phyloP scores from a whole-genome alignment of 345 rosid species.

The Pelargonium nanum region DNA sequence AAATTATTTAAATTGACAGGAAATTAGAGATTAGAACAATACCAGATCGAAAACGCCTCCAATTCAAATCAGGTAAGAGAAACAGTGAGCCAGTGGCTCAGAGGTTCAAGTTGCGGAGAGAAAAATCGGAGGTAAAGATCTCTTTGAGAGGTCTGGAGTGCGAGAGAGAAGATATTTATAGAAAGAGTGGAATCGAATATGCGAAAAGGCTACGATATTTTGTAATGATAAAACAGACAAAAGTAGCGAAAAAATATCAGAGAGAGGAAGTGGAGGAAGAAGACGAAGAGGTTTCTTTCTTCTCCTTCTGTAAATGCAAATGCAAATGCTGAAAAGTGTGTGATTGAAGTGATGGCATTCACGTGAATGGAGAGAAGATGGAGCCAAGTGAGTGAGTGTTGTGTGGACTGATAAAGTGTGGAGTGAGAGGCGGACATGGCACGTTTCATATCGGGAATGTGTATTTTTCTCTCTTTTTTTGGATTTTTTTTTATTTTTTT shows the following conservation, averaged over 20 bases:
- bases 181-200: not conserved
- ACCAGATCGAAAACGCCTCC: not conserved
- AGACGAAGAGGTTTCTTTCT: not conserved
- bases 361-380: not conserved
- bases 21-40: not conserved
- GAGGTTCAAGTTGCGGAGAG: not conserved
- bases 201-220: not conserved
- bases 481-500: not conserved
- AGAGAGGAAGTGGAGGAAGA: constrained; percentile 2
- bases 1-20: no score
- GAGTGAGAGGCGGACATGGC: constrained; percentile 4
- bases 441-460: constrained; percentile 3
- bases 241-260: not conserved
- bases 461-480: not conserved
- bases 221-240: not conserved
- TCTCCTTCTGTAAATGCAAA: not conserved
- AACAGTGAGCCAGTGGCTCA: no score
- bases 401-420: not conserved
- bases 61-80: not conserved
- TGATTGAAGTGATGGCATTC: constrained; percentile 3
- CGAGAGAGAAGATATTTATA: constrained; percentile 1
- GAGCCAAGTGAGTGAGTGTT: not conserved
- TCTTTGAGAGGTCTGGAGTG: not conserved
- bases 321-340: not conserved
- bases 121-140: not conserved